Conservation (phyloP, 305 asterid species). For the Petunia hybrid region DNA sequence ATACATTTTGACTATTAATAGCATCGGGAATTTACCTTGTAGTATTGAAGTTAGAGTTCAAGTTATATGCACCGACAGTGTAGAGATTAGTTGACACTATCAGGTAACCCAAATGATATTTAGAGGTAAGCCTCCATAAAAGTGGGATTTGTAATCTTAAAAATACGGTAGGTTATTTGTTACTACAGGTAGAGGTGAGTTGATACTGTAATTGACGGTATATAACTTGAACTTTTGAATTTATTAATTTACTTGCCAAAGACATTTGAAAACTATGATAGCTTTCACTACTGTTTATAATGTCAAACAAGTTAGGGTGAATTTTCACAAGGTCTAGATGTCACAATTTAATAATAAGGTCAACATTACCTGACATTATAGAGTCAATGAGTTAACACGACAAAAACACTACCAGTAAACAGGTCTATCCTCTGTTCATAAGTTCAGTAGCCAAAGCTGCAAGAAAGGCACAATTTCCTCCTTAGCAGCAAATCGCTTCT, state of each 20-base stretch:
- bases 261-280: not conserved
- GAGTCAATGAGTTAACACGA: conserved; percentile 13
- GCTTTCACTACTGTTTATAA: conserved; percentile 9
- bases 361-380: not conserved
- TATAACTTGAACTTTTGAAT: not conserved
- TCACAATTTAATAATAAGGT: not conserved
- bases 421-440: too few species aligned
- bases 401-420: not conserved
- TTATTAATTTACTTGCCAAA: conserved; percentile 13
- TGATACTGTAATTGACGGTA: too few species aligned
- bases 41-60: not conserved
- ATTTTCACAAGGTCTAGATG: not conserved
- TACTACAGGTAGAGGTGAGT: too few species aligned
- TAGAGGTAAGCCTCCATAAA: too few species aligned
- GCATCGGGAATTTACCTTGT: not conserved
- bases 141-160: too few species aligned
- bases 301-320: not conserved
- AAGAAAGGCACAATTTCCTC: too few species aligned
- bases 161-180: too few species aligned
- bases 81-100: too few species aligned
- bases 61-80: too few species aligned
- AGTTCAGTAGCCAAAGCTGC: too few species aligned
- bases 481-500: too few species aligned
- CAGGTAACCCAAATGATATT: too few species aligned
- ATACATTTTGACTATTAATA: not conserved